Base-by-base conservation (phyloP, 352 stramenopile species). In the Globisporangium camurandrum region DNA sequence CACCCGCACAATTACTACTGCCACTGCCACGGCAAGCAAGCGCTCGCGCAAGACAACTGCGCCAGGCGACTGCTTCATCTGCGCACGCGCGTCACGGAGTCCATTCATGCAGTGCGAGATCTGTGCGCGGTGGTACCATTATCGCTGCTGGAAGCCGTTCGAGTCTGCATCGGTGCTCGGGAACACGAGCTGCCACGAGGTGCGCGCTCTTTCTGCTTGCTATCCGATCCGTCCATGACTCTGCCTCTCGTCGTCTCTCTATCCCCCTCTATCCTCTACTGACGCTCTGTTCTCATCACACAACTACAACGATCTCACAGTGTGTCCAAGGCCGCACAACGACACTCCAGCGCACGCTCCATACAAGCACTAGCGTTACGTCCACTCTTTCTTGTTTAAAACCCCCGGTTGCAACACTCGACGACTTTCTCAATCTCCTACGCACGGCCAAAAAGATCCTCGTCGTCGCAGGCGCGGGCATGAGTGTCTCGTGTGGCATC, bases 401-500 rank as follows among this genome's bases (percentile, higher is more conserved):
- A 46, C 22, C 14, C 30, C 59, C 60, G 19, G 36, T 88, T 20
- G 49, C 73, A 41, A 76, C 75, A 16, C 60, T 92, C 12, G 37
- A 47, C 1, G 72, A 93, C 39, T 72, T 89, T 50, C 64, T 88
- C n/a, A 56, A 72, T n/a, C 56, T 88, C 8, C 64, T 95, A 8
- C 81, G 78, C 50, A 66, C 72, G 11, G 63, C 79, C 26, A 89
- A 90, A 55, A 94, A 94, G 30, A 86, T 98, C 23, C 64, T 97
- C 11, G 83, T 97, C 12, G 72, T 98, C 39, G 81, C 81, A 10
- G 94, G 95, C 36, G 95, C 95, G 9, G 94, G 95, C 30, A 97
- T 98, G 40, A 96, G 81, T 56, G 93, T 97, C 17, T 96, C 86
- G n/a, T 97, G 93, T 48, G 97, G 97, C 23, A 99, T 99, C 56